Conservation (phyloP, 192 early-diverging fungal species). For the Fimicolochytrium jonesii region DNA sequence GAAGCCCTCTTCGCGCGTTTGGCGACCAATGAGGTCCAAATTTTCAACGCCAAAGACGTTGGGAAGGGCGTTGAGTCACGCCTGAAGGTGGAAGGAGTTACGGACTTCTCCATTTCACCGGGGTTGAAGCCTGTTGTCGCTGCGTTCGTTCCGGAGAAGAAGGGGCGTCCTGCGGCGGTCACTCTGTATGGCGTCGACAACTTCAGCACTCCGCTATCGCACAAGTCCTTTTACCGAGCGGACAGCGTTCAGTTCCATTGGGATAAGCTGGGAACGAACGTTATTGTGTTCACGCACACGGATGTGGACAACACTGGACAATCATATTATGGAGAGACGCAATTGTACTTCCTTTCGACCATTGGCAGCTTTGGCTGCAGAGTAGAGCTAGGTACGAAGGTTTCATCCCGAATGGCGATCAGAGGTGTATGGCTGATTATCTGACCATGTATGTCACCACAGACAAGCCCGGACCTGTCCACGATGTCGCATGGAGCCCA, state of each 20-base stretch:
- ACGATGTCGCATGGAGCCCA: constrained; percentile 94
- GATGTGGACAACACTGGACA: constrained; percentile 94
- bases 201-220: constrained; percentile 66
- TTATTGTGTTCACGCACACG: constrained; percentile 89
- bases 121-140: constrained; percentile 77
- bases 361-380: constrained; percentile 90
- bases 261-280: constrained; percentile 74
- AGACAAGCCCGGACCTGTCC: constrained; percentile 84
- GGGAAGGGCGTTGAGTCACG: constrained; percentile 44
- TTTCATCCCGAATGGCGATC: no score
- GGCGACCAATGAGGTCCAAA: constrained; percentile 83
- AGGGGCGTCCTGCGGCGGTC: constrained; percentile 74
- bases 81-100: constrained; percentile 78
- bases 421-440: no score
- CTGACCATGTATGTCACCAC: no score
- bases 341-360: constrained; percentile 84
- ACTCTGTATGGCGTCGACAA: constrained; percentile 72
- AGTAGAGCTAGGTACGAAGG: constrained; percentile 65
- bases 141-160: constrained; percentile 83
- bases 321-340: constrained; percentile 97
- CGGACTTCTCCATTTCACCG: constrained; percentile 83
- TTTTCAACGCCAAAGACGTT: constrained; percentile 68
- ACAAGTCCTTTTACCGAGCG: constrained; percentile 94
- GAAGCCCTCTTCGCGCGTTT: constrained; percentile 83
- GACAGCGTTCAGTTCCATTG: constrained; percentile 91